phyloP scores from a whole-genome alignment of 768 basidiomycete genomes.

The Cyclocybe aegerita region DNA sequence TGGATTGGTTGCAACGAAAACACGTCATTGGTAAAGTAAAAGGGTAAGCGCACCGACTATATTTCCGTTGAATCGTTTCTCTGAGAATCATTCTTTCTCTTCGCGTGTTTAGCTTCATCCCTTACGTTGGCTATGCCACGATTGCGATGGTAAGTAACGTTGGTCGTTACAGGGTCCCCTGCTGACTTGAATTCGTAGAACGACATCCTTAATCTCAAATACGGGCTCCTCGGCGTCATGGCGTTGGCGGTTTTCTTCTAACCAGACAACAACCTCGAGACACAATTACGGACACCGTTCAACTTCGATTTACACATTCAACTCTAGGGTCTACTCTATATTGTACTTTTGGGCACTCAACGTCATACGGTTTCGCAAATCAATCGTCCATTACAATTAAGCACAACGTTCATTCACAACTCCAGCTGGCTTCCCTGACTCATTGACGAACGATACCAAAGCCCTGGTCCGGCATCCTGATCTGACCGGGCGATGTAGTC shows the following conservation, averaged over 20 bases:
- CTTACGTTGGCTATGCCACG: constrained; percentile 91
- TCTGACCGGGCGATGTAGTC: constrained; percentile 19
- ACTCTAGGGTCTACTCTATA: not conserved
- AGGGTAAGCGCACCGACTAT: constrained; percentile 56
- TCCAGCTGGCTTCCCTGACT: constrained; percentile 19
- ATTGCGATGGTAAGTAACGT: constrained; percentile 77
- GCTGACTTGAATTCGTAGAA: constrained; percentile 48
- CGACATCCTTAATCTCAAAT: constrained; percentile 35
- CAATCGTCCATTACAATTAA: not conserved
- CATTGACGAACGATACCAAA: constrained; percentile 21
- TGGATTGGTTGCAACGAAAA: constrained; percentile 78
- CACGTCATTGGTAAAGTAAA: constrained; percentile 91
- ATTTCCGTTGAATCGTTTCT: not conserved
- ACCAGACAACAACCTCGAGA: not conserved
- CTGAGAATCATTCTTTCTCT: not conserved
- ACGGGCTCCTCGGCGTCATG: not conserved
- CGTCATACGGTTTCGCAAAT: constrained; percentile 72
- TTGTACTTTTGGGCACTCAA: not conserved
- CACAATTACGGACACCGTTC: too few species aligned
- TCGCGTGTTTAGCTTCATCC: constrained; percentile 64
- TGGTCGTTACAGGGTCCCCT: not conserved
- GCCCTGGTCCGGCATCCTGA: constrained; percentile 11
- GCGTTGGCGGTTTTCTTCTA: not conserved
- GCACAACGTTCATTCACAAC: constrained; percentile 3
- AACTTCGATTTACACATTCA: not conserved